Percentiles rank a stretch among this genome's conserved stretches.
Evolutionary conservation across 805 yeast species (phyloP).

Genomic region (Suhomyces pyralidae): DNA sequence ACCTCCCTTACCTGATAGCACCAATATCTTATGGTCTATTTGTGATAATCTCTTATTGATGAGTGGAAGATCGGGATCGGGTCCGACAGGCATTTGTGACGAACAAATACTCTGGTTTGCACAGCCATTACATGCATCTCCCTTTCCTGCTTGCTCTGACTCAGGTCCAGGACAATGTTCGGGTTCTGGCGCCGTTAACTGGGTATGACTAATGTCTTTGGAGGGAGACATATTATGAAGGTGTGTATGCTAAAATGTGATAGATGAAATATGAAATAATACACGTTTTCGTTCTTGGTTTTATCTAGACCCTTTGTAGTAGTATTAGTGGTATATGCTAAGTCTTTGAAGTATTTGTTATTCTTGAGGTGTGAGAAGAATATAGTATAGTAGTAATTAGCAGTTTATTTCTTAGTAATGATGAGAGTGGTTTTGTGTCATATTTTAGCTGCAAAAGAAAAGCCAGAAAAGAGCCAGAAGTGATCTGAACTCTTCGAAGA

Average conservation of each 20-base stretch:
- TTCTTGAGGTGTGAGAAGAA: background rate
- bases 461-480: background rate
- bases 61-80: slow-evolving; percentile 86
- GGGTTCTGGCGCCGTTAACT: slow-evolving; percentile 69
- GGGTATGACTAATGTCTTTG: slow-evolving; percentile 9
- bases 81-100: slow-evolving; percentile 80
- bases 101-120: slow-evolving; percentile 91
- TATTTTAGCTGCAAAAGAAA: background rate
- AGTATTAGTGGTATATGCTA: background rate
- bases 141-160: slow-evolving; percentile 88
- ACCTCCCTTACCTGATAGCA: slow-evolving; percentile 86
- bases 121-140: slow-evolving; percentile 92
- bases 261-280: no score
- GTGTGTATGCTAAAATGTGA: background rate
- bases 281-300: background rate
- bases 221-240: slow-evolving; percentile 6
- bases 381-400: background rate
- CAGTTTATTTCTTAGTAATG: background rate
- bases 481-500: no score
- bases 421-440: background rate
- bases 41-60: slow-evolving; percentile 66
- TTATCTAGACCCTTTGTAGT: background rate
- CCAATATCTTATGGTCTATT: slow-evolving; percentile 74
- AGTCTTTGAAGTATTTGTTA: background rate
- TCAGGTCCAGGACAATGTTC: slow-evolving; percentile 99